A percentile compares a stretch with the other conserved stretches of the same genome.
These are phyloP conservation scores for Ampelomyces quisqualis DNA, from an alignment of 2,329 filamentous ascomycete genomes.

Conservation along the genomic window DNA sequence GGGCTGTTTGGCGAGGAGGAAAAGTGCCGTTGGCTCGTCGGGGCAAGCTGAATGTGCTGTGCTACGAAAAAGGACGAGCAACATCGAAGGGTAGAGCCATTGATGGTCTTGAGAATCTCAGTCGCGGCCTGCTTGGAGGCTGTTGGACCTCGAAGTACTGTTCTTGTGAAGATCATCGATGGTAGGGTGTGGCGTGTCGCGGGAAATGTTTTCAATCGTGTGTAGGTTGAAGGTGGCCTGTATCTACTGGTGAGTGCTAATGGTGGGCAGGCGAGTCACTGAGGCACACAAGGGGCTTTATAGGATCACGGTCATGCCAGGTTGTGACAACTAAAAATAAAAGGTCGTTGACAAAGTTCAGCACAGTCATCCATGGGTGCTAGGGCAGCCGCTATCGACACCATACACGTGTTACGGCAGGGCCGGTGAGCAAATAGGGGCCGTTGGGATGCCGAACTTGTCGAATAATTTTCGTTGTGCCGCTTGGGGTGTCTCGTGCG, in stretches of 20 bases:
- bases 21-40: constrained; percentile 41
- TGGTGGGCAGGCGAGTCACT: constrained; percentile 19
- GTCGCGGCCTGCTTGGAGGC: constrained; percentile 42
- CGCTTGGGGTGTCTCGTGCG: constrained; percentile 18
- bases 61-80: constrained; percentile 39
- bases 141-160: constrained; percentile 26
- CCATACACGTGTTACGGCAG: constrained; percentile 9
- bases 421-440: constrained; percentile 7
- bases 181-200: constrained; percentile 9
- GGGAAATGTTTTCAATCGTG: background rate
- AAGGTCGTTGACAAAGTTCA: constrained; percentile 4
- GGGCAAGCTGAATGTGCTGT: constrained; percentile 24
- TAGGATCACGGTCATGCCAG: constrained; percentile 19
- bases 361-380: constrained; percentile 26
- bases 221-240: constrained; percentile 2
- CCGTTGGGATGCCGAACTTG: constrained; percentile 3
- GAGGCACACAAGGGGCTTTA: constrained; percentile 29
- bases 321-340: constrained; percentile 18
- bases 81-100: constrained; percentile 32
- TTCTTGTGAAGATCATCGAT: constrained; percentile 34
- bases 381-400: constrained; percentile 15
- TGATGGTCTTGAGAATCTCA: constrained; percentile 40
- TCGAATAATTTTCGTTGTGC: constrained; percentile 6
- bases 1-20: constrained; percentile 41
- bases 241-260: constrained; percentile 8